A percentile compares a stretch with the other conserved stretches of the same genome.
phyloP scores from a whole-genome alignment of 1,284 basidiomycete genomes.

The Melampsora americana region DNA sequence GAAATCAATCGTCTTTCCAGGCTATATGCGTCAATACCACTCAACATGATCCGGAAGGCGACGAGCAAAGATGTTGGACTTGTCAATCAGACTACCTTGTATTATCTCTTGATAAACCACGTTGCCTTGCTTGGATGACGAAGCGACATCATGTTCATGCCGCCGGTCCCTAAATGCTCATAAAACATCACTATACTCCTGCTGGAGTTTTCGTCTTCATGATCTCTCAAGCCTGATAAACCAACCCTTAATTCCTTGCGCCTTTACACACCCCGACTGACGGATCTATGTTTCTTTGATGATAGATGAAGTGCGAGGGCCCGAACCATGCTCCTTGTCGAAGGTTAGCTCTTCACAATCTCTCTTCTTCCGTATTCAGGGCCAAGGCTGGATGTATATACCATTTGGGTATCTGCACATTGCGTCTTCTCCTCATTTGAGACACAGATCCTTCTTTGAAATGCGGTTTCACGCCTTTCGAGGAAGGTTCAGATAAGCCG shows the following conservation, averaged over 20 bases:
- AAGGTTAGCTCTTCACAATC: slow-evolving; percentile 17
- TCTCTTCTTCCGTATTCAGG: slow-evolving; percentile 7
- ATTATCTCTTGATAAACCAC: no score
- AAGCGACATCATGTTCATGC: not conserved
- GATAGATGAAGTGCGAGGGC: slow-evolving; percentile 35
- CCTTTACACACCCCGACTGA: not conserved
- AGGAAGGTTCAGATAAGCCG: no score
- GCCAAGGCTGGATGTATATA: no score
- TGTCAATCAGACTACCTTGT: no score
- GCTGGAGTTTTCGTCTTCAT: not conserved
- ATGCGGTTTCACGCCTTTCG: no score
- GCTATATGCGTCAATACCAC: no score
- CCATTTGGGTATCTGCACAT: slow-evolving; percentile 10
- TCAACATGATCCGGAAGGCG: no score
- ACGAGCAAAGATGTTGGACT: no score
- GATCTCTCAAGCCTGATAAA: not conserved
- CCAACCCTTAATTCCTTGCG: not conserved
- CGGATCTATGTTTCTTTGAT: not conserved
- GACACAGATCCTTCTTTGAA: not conserved
- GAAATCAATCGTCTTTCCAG: no score
- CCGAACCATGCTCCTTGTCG: slow-evolving; percentile 19
- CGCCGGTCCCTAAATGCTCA: not conserved
- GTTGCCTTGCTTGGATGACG: no score
- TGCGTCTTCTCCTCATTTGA: slow-evolving; percentile 6
- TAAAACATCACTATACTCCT: not conserved